Conservation (phyloP, 129 eudicot genomes). For the Flaveria sonorensis region DNA sequence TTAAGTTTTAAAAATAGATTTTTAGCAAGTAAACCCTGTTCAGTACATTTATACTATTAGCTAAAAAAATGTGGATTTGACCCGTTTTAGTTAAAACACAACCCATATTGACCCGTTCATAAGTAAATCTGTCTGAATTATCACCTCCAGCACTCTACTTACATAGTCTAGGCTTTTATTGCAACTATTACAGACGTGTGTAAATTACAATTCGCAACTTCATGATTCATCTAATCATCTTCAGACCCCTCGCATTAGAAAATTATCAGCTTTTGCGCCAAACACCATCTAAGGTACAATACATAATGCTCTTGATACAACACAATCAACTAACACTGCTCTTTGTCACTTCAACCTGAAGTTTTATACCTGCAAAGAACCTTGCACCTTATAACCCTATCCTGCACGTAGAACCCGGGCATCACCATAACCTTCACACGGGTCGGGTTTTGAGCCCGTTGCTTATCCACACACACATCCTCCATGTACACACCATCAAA, state of each 20-base stretch:
- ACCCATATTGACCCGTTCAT: background rate
- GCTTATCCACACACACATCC: slow-evolving; percentile 59
- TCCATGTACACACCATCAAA: slow-evolving; percentile 76
- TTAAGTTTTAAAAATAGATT: background rate
- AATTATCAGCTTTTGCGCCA: slow-evolving; percentile 26
- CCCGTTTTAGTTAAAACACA: background rate
- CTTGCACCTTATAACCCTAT: slow-evolving; percentile 71
- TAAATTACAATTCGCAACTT: too few relatives aligned
- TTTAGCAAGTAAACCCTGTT: background rate
- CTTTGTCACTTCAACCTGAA: slow-evolving; percentile 33
- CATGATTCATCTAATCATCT: background rate
- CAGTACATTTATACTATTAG: background rate
- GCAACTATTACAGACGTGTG: background rate
- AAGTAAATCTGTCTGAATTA: too few relatives aligned
- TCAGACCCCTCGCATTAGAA: background rate
- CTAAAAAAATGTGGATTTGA: background rate
- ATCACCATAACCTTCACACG: slow-evolving; percentile 75
- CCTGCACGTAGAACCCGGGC: slow-evolving; percentile 93
- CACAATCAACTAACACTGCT: slow-evolving; percentile 15
- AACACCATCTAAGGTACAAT: slow-evolving; percentile 14
- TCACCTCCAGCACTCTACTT: background rate
- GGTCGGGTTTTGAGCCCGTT: slow-evolving; percentile 47
- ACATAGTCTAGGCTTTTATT: background rate
- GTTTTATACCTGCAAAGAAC: slow-evolving; percentile 79
- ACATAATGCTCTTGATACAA: slow-evolving; percentile 29